Evolutionary conservation across 345 rosid genomes (phyloP).

Genomic region (Populus davidiana): DNA sequence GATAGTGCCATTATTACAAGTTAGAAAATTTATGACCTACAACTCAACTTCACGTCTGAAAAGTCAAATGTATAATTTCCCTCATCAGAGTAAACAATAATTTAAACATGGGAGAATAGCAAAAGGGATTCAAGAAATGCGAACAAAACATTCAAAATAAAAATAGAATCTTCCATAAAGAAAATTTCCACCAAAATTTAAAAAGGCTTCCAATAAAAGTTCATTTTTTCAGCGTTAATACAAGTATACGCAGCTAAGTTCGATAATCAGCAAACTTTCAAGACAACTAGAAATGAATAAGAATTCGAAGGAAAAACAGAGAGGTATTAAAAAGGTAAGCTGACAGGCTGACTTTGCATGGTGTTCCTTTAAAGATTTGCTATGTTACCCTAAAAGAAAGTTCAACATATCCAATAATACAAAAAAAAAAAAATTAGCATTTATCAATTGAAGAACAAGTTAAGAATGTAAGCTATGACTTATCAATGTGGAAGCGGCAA

Average conservation of each 20-base stretch:
- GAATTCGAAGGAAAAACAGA: not conserved
- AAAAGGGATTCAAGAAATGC: not conserved
- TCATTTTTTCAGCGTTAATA: not conserved
- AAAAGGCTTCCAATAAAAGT: not conserved
- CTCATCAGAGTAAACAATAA: not conserved
- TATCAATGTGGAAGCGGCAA: slow-evolving; percentile 13
- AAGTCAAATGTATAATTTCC: not conserved
- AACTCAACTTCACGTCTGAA: not conserved
- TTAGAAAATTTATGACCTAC: not conserved
- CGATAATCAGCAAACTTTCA: not conserved
- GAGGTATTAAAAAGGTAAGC: not conserved
- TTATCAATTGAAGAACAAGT: slow-evolving; percentile 21
- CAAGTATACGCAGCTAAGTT: not conserved
- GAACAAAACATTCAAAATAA: not conserved
- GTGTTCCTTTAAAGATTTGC: slow-evolving; percentile 10
- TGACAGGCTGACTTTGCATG: not conserved
- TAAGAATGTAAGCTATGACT: slow-evolving; percentile 18
- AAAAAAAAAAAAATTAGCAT: slow-evolving; percentile 11
- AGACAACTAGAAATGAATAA: not conserved
- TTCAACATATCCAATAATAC: slow-evolving; percentile 10
- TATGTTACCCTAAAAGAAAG: slow-evolving; percentile 5
- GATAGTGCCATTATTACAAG: not conserved
- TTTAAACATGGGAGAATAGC: not conserved
- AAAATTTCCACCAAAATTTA: not conserved
- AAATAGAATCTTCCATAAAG: not conserved